These are phyloP conservation scores for Acidomyces sp. DNA, from an alignment of 495 filamentous ascomycete genomes.

Conservation along the genomic window DNA sequence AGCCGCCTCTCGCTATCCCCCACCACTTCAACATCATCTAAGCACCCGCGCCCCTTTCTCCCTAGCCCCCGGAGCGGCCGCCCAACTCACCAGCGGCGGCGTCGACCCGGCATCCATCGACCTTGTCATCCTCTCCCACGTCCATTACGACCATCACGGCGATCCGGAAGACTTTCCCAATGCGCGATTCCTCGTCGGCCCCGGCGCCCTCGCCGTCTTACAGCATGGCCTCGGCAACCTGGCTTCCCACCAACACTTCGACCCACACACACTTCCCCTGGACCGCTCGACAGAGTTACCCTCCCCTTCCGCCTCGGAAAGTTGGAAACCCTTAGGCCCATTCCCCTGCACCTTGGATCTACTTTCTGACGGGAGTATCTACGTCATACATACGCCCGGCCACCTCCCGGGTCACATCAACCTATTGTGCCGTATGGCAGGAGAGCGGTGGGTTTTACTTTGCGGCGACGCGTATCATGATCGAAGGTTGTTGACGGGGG, in stretches of 20 bases:
- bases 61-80: slow-evolving; percentile 29
- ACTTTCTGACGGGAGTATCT: slow-evolving; percentile 26
- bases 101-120: slow-evolving; percentile 29
- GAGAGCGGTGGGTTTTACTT: slow-evolving; percentile 26
- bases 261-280: slow-evolving; percentile 23
- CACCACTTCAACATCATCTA: slow-evolving; percentile 31
- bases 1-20: slow-evolving; percentile 30
- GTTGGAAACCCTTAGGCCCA: slow-evolving; percentile 23
- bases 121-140: slow-evolving; percentile 36
- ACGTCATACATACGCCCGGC: slow-evolving; percentile 26
- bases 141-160: slow-evolving; percentile 43
- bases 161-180: slow-evolving; percentile 33
- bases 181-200: slow-evolving; percentile 35
- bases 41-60: slow-evolving; percentile 28
- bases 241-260: slow-evolving; percentile 26
- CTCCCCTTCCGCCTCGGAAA: neutral
- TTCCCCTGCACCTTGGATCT: slow-evolving; percentile 26
- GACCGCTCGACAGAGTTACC: slow-evolving; percentile 25
- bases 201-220: slow-evolving; percentile 33
- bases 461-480: slow-evolving; percentile 31
- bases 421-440: slow-evolving; percentile 22
- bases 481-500: slow-evolving; percentile 24
- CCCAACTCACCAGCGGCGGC: slow-evolving; percentile 26
- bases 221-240: slow-evolving; percentile 21
- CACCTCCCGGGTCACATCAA: slow-evolving; percentile 29